Percentiles rank a stretch among this genome's conserved stretches.
These are phyloP conservation scores for Monosporascus ibericus DNA, from an alignment of 2,329 filamentous ascomycete species.

Conservation along the genomic window DNA sequence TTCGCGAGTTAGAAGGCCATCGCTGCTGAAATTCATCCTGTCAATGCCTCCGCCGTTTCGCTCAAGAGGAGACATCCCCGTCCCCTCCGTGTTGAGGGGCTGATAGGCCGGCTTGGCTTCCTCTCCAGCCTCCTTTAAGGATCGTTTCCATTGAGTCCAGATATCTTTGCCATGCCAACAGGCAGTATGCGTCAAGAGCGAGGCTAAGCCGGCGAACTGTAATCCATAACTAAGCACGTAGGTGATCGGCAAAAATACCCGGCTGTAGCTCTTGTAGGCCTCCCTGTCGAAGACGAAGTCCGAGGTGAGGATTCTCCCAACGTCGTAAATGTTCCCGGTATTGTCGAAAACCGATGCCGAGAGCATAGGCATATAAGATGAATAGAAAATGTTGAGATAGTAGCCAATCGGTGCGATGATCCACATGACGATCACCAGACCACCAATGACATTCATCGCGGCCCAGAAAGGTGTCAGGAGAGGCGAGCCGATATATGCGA, in stretches of 20 bases:
- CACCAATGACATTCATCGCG: conserved; percentile 76
- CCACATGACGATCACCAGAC: conserved; percentile 80
- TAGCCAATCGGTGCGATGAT: conserved; percentile 73
- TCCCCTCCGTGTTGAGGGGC: conserved; percentile 32
- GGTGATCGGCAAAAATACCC: conserved; percentile 79
- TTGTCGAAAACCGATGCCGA: conserved; percentile 85
- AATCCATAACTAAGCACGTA: conserved; percentile 83
- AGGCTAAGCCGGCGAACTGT: conserved; percentile 77
- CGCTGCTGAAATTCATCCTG: conserved; percentile 34
- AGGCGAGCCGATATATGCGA: conserved; percentile 81
- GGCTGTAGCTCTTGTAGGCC: conserved; percentile 75
- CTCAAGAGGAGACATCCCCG: conserved; percentile 14
- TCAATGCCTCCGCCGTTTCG: conserved; percentile 11
- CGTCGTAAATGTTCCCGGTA: conserved; percentile 71
- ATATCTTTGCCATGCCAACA: conserved; percentile 86
- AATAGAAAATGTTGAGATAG: conserved; percentile 73
- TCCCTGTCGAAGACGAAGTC: conserved; percentile 73
- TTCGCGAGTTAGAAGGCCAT: conserved; percentile 60
- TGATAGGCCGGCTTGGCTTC: conserved; percentile 47
- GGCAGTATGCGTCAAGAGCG: conserved; percentile 71
- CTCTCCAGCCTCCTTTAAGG: conserved; percentile 56
- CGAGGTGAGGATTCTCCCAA: conserved; percentile 69
- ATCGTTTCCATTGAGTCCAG: conserved; percentile 66
- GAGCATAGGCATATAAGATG: conserved; percentile 80
- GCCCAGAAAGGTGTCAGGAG: conserved; percentile 82